Evolutionary conservation across 23 red algal genomes (phyloP).

Genomic region (Agarophyton chilense): DNA sequence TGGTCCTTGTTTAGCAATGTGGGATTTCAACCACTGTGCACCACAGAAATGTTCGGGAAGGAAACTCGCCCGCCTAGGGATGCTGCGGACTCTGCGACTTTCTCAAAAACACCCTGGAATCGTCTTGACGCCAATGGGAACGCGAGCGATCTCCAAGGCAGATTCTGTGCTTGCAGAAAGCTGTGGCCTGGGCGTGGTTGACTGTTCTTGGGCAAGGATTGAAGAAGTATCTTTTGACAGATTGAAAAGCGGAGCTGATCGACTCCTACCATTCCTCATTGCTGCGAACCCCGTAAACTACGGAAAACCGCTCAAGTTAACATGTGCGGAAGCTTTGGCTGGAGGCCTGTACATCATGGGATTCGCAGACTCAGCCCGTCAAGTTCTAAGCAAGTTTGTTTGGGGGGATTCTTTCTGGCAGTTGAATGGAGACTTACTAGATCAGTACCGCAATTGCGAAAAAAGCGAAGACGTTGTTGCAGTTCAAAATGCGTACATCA

Average conservation of each 20-base stretch:
- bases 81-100: constrained; percentile 54
- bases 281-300: constrained; percentile 98
- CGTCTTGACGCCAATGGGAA: constrained; percentile 69
- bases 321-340: constrained; percentile 95
- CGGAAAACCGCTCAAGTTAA: constrained; percentile 73
- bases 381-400: constrained; percentile 69
- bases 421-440: constrained; percentile 77
- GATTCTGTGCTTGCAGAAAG: constrained; percentile 52
- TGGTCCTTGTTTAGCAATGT: constrained; percentile 66
- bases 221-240: constrained; percentile 75
- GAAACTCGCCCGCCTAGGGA: constrained; percentile 67
- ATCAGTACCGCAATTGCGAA: constrained; percentile 72
- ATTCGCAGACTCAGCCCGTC: constrained; percentile 23
- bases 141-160: constrained; percentile 61
- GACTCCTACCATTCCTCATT: constrained; percentile 91
- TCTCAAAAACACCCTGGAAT: constrained; percentile 64
- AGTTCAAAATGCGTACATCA: constrained; percentile 76
- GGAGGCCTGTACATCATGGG: constrained; percentile 83
- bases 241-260: constrained; percentile 46
- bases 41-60: constrained; percentile 90
- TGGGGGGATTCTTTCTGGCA: constrained; percentile 93
- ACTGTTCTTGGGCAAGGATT: constrained; percentile 98
- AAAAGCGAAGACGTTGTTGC: constrained; percentile 65
- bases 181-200: constrained; percentile 81
- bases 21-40: constrained; percentile 97